Conservation (phyloP, 495 filamentous ascomycete species). For the Daldinia concentrica region DNA sequence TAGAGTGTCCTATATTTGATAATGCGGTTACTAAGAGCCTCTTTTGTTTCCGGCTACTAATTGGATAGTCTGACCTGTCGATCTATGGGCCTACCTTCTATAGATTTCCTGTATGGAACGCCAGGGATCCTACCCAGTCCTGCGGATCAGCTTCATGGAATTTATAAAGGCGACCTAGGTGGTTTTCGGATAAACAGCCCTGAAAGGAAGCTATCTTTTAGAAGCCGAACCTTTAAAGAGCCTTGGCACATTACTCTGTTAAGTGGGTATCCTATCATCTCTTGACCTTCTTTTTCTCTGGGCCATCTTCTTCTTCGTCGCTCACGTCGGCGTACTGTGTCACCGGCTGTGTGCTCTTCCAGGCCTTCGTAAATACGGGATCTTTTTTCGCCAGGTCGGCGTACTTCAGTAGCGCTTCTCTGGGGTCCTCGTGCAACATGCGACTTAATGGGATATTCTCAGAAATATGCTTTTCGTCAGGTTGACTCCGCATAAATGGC, state of each 20-base stretch:
- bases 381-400: slow-evolving; percentile 93
- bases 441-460: slow-evolving; percentile 86
- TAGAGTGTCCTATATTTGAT: neutral
- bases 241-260: slow-evolving; percentile 4
- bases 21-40: slow-evolving; percentile 8
- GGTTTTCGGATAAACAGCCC: slow-evolving; percentile 18
- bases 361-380: slow-evolving; percentile 92
- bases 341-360: slow-evolving; percentile 90
- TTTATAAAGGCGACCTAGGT: slow-evolving; percentile 9
- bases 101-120: slow-evolving; percentile 9
- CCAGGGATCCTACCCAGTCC: slow-evolving; percentile 20
- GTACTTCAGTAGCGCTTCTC: slow-evolving; percentile 94
- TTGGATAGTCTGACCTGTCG: slow-evolving; percentile 1
- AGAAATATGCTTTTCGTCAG: slow-evolving; percentile 88
- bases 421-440: slow-evolving; percentile 97
- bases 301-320: slow-evolving; percentile 84
- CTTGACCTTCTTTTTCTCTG: slow-evolving; percentile 73
- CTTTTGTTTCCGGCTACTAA: neutral
- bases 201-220: neutral
- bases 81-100: slow-evolving; percentile 35
- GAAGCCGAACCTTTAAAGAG: slow-evolving; percentile 2
- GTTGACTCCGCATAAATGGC: slow-evolving; percentile 89
- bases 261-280: slow-evolving; percentile 41
- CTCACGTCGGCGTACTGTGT: slow-evolving; percentile 93
- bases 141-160: slow-evolving; percentile 18